Evolutionary conservation across 306 rosid species (phyloP), one percentile per base, ranked within the genome.

Genomic region (Cicer yamashitae): DNA sequence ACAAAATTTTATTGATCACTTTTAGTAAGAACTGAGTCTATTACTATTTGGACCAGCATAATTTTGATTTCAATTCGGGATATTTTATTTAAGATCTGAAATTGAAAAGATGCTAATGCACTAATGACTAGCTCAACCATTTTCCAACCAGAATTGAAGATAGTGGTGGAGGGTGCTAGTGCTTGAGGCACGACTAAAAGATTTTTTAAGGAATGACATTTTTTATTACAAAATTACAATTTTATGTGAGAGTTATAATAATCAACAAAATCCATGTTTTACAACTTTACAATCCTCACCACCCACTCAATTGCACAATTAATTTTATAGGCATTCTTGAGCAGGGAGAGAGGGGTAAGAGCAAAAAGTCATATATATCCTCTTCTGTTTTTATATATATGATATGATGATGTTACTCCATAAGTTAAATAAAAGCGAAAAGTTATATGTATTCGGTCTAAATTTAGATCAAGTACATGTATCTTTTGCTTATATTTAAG

Each of bases 271-370:
- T 80, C 87, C 86, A 88, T 71, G 77, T 83, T 91, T 87, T 86
- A 87, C 85, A 88, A 60, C 94, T 94, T 89, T 91, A 91, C 97
- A 93, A 66, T 73, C 89, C 88, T 82, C 82, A 56, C 69, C 83
- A 83, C 90, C 82, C 84, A 58, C 83, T 71, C 50, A 62, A 79
- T 83, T 81, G 84, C 84, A 85, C 87, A 86, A 83, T 38, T 60
- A 60, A 43, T 60, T 30, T 30, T 30, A 30, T 30, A 30, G 37
- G 37, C 5, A 30, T 25, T 25, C 34, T 25, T 25, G 34, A 25
- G 34, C 4, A 25, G 34, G 34, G 37, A 30, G 37, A 30, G 37
- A 30, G 37, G 37, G 37, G 37, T 30, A 30, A 30, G 37, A 30
- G 37, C 37, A 30, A 30, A 30, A 30, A 30, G 37, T 30, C 37